Percentiles rank a stretch among this genome's conserved stretches.
Conservation (phyloP, 192 early-diverging fungal genomes). For the Haplosporangium gracile region DNA sequence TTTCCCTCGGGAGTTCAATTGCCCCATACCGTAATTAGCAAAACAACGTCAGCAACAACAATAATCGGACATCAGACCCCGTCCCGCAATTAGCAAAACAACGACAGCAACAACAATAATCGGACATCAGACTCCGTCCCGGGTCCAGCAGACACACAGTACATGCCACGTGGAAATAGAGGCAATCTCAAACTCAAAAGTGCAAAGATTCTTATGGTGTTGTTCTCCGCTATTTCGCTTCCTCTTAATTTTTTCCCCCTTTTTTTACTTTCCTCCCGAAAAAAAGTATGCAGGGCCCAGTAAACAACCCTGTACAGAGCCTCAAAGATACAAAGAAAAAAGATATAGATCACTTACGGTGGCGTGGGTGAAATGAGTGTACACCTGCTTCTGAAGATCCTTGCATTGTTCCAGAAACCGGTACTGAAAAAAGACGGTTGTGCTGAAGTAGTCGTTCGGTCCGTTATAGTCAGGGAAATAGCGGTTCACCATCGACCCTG, state of each 20-base stretch:
- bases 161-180: slow-evolving; percentile 3
- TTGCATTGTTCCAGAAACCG: slow-evolving; percentile 59
- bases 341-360: slow-evolving; percentile 51
- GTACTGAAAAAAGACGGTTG: slow-evolving; percentile 62
- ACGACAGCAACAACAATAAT: background rate
- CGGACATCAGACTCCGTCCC: background rate
- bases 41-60: background rate
- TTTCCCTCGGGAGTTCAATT: background rate
- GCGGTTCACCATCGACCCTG: slow-evolving; percentile 57
- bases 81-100: slow-evolving; percentile 4
- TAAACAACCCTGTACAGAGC: background rate
- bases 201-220: background rate
- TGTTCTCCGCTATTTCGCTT: background rate
- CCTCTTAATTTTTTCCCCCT: background rate
- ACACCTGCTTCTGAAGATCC: slow-evolving; percentile 60
- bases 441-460: slow-evolving; percentile 60
- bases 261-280: background rate
- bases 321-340: background rate
- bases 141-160: background rate
- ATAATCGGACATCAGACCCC: background rate
- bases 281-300: background rate
- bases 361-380: slow-evolving; percentile 64
- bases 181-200: background rate
- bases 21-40: background rate
- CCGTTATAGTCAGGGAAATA: slow-evolving; percentile 71